Evolutionary conservation across 441 rosid genomes (phyloP), one percentile per base, ranked within the genome.

Genomic region (Aleurites moluccanus): DNA sequence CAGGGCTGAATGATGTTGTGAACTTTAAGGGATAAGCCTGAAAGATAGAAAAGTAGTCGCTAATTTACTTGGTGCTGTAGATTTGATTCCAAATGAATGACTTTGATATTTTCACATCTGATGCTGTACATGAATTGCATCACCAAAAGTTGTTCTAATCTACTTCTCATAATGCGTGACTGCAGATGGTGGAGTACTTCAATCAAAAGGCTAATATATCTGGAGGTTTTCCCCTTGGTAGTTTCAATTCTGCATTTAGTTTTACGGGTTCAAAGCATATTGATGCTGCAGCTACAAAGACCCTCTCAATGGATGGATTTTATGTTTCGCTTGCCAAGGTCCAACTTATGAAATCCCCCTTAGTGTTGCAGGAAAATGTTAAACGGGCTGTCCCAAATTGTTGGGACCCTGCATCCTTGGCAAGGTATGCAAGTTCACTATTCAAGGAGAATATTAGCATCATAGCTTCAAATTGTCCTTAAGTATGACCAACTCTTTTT

Each of bases 181-280:
- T 80, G 78, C 82, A 88, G 91, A 88, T 88, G 89, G 83, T 80
- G 77, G 88, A 82, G 60, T 80, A 81, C 74, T 85, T 87, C 55
- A 88, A 88, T 74, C 47, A 82, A 74, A 85, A 83, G 66, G 90
- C 91, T 18, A 73, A 78, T 72, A 69, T 88, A 59, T 74, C 86
- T 18, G 85, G 85, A 73, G 72, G 83, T 70, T 77, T 63, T 79
- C 84, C 91, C 60, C 83, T 87, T 47, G 93, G 95, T 64, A 83
- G 93, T 80, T 89, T 90, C 79, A 89, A 82, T 79, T 77, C 88
- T 72, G 88, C 86, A 60, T 90, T 90, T 81, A 86, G 88, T 84
- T 83, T 87, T 79, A 87, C 89, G 33, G 88, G 93, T 56, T 79
- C 86, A 6, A 83, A 80, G 79, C 84, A 83, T 67, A 75, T 81